A percentile compares a stretch with the other conserved stretches of the same genome.
Conservation (phyloP, 306 rosid species). For the Quercus parvula region DNA sequence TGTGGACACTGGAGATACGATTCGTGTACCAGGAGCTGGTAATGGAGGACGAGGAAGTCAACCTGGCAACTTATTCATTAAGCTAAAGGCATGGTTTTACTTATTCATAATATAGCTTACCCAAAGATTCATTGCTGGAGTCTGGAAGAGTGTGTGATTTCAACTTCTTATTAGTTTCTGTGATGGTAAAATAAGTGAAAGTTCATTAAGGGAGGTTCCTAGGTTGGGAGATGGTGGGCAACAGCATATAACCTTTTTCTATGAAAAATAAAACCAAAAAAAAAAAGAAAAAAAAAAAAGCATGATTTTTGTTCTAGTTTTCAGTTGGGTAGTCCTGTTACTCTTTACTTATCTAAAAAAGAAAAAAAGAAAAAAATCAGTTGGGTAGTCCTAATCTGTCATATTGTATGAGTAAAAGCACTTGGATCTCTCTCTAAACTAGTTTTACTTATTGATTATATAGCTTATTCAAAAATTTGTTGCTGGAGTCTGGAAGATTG, state of each 20-base stretch:
- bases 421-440: too few species aligned
- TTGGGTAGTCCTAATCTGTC: background rate
- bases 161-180: background rate
- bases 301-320: background rate
- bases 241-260: background rate
- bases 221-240: background rate
- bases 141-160: background rate
- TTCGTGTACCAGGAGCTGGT: constrained; percentile 94
- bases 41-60: constrained; percentile 68
- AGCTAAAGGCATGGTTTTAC: constrained; percentile 58
- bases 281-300: background rate
- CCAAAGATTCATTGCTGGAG: background rate
- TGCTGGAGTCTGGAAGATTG: too few species aligned
- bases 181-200: background rate
- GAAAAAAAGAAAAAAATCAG: background rate
- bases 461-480: too few species aligned
- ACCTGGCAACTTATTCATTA: constrained; percentile 73
- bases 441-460: too few species aligned
- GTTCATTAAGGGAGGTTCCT: background rate
- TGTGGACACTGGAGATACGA: constrained; percentile 88
- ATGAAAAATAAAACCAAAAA: background rate
- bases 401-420: too few species aligned
- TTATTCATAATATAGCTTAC: background rate
- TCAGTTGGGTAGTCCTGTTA: background rate
- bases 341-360: background rate